Base-by-base conservation (phyloP, 2,329 filamentous ascomycete genomes). In the Reticulascus tulasneorum region DNA sequence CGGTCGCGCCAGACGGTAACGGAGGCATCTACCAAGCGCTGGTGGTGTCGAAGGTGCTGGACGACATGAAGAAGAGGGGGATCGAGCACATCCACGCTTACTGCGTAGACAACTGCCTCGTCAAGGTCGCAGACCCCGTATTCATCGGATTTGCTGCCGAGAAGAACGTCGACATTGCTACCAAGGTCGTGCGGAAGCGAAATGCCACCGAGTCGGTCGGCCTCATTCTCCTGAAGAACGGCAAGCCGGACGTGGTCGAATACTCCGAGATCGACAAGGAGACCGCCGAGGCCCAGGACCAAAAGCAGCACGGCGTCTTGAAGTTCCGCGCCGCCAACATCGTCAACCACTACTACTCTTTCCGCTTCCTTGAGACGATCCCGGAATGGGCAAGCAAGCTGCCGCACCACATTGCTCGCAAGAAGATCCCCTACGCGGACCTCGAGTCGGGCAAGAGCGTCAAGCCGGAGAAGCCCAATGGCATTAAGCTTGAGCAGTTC, bases 311-410 rank as follows among this genome's bases (percentile, higher is more conserved):
- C 4, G 82, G 79, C 39, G 73, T 96, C 35, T 82, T 98, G 58
- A 94, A 91, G 66, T 97, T 95, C 81, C 85, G 93, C 45, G 91
- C 93, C 39, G 93, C 91, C 56, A 98, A 98, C 72, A 98, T 98
- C 52, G 93, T 98, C 68, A 98, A 98, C 75, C 93, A 98, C 75
- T 98, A 97, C 78, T 98, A 98, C 72, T 94, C 88, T 29, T 91
- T 90, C 73, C 70, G 77, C 49, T 97, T 96, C 76, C 77, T 98
- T 31, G 85, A 95, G 62, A 84, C 79, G 46, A 95, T 96, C 51
- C 89, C 93, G 39, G 69, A 80, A 51, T 96, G 88, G 86, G 81
- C 79, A 13, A 75, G 89, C 67, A 80, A 83, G 62, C 78, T 98
- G 34, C 91, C 91, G 12, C 93, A 97, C 63, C 93, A 98, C 71